Evolutionary conservation across 208 protist genomes (phyloP).

Genomic region (Porcisia deanei): DNA sequence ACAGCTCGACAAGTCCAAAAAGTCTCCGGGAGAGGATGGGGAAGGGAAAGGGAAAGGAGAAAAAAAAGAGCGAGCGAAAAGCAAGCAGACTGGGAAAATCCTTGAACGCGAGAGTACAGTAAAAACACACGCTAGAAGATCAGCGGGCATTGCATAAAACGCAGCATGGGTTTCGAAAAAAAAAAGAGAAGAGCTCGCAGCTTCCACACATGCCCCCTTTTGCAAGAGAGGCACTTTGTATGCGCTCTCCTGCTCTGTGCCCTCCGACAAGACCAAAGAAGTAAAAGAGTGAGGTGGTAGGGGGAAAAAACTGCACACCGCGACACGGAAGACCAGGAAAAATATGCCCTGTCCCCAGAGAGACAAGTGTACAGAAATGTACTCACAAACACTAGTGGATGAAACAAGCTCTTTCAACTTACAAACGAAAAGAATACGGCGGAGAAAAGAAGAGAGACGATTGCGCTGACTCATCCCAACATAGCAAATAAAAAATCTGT

Average conservation of each 20-base stretch:
- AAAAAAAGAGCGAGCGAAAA: background rate
- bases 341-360: background rate
- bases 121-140: conserved; percentile 5
- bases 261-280: background rate
- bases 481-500: background rate
- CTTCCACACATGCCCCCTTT: background rate
- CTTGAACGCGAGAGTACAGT: background rate
- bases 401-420: background rate
- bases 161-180: background rate
- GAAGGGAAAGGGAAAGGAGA: background rate
- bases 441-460: too few relatives aligned
- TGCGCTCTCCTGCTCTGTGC: background rate
- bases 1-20: background rate
- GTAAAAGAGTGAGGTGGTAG: background rate
- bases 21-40: background rate
- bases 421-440: background rate
- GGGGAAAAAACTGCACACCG: background rate
- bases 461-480: too few relatives aligned
- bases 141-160: background rate
- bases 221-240: background rate
- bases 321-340: background rate
- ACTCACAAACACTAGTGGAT: background rate
- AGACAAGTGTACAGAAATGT: background rate
- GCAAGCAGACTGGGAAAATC: background rate
- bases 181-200: background rate